Conservation (phyloP, 2,329 filamentous ascomycete genomes). For the Ceratocystis harringtonii region DNA sequence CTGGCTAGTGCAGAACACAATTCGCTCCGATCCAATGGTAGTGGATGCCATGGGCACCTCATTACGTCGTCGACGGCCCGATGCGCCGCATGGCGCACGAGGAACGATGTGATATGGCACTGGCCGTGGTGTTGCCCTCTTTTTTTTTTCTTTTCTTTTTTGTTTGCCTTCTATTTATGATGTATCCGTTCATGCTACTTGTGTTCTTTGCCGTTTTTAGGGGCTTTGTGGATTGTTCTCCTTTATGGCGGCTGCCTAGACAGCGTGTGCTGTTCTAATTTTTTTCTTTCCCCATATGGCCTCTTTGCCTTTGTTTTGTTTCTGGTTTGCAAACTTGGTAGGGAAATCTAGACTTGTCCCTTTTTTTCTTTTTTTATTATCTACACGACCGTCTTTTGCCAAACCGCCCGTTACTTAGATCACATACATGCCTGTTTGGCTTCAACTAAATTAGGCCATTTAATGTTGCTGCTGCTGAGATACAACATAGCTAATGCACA, state of each 20-base stretch:
- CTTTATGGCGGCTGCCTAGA: neutral
- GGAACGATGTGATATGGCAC: constrained; percentile 22
- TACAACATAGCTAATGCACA: too few relatives aligned
- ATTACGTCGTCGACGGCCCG: constrained; percentile 45
- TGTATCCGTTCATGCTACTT: neutral
- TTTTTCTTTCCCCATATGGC: neutral
- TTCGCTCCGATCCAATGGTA: constrained; percentile 66
- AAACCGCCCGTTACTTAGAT: neutral
- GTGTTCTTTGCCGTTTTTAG: neutral
- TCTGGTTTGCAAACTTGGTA: neutral
- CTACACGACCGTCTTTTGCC: neutral
- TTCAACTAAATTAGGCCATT: too few relatives aligned
- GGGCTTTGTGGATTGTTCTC: neutral
- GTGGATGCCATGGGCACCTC: constrained; percentile 59
- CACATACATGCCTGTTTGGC: too few relatives aligned
- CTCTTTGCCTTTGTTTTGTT: neutral
- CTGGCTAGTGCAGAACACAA: constrained; percentile 76
- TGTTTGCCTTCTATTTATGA: constrained; percentile 1
- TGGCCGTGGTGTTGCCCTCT: neutral
- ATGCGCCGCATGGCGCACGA: constrained; percentile 46
- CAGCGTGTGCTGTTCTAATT: neutral
- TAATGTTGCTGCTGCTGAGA: too few relatives aligned
- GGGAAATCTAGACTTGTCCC: neutral
- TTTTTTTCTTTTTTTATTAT: neutral
- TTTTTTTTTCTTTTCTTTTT: constrained; percentile 1